phyloP scores from a whole-genome alignment of 2,329 filamentous ascomycete species.

The Tolypocladium guangdongense region DNA sequence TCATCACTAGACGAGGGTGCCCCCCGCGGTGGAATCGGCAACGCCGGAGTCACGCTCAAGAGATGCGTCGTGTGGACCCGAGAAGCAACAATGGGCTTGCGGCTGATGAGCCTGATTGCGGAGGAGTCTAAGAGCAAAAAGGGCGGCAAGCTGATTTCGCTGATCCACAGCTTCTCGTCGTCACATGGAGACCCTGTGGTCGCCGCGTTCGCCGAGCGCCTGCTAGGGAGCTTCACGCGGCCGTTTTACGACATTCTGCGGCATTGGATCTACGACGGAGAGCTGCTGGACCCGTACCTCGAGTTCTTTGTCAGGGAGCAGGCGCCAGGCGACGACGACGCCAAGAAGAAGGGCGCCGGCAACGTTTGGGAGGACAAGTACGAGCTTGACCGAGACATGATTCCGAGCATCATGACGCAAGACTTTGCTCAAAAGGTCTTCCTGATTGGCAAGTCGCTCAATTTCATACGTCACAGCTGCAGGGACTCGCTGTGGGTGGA shows the following conservation, averaged over 20 bases:
- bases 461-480: conserved; percentile 95
- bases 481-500: conserved; percentile 93
- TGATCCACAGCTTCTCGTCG: conserved; percentile 87
- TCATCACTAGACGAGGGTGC: conserved; percentile 58
- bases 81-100: conserved; percentile 89
- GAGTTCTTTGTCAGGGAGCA: conserved; percentile 95
- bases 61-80: conserved; percentile 95
- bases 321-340: conserved; percentile 36
- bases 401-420: conserved; percentile 83
- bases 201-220: conserved; percentile 79
- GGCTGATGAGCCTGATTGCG: conserved; percentile 87
- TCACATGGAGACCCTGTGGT: conserved; percentile 95
- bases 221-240: conserved; percentile 75
- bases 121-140: conserved; percentile 76
- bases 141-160: conserved; percentile 83
- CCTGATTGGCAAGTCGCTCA: conserved; percentile 92
- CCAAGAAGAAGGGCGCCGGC: conserved; percentile 53
- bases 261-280: conserved; percentile 97
- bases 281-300: conserved; percentile 87
- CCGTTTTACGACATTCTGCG: conserved; percentile 96
- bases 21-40: conserved; percentile 62
- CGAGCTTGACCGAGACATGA: conserved; percentile 71
- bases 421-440: conserved; percentile 97
- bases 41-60: conserved; percentile 86
- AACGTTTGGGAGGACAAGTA: conserved; percentile 99